Evolutionary conservation across 345 rosid genomes (phyloP).

Genomic region (Geranium brycei): DNA sequence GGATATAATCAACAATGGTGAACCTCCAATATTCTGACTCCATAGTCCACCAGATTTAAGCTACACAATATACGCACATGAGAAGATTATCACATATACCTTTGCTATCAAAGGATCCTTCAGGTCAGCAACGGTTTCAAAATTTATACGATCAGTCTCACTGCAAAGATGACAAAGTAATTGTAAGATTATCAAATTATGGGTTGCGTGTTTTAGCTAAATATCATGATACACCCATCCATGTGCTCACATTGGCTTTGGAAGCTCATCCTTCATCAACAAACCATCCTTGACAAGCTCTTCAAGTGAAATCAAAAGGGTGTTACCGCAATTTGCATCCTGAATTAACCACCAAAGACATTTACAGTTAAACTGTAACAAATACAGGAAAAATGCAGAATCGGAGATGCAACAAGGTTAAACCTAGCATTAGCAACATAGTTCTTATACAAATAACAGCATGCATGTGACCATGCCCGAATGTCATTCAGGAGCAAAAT

Average conservation of each 20-base stretch:
- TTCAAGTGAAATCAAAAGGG: conserved; percentile 78
- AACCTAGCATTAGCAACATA: too few species aligned
- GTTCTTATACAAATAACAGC: too few species aligned
- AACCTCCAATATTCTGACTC: not conserved
- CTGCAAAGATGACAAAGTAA: conserved; percentile 23
- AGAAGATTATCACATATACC: conserved; percentile 22
- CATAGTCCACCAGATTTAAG: not conserved
- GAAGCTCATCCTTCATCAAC: conserved; percentile 56
- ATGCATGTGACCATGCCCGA: too few species aligned
- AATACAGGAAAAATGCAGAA: too few species aligned
- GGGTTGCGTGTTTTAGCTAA: not conserved
- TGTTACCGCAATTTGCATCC: conserved; percentile 97
- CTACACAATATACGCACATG: not conserved
- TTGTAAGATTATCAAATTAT: conserved; percentile 1
- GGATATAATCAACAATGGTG: not conserved
- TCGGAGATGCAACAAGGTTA: too few species aligned
- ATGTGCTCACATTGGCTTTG: conserved; percentile 44
- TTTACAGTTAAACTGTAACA: too few species aligned
- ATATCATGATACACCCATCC: not conserved
- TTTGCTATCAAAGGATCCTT: conserved; percentile 66
- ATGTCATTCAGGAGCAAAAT: too few species aligned
- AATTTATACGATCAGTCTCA: conserved; percentile 48
- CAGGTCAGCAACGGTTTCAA: conserved; percentile 34
- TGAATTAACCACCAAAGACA: conserved; percentile 7
- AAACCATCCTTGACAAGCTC: conserved; percentile 86